phyloP scores from a whole-genome alignment of 2,329 filamentous ascomycete genomes.

The Fusarium vanettenii region DNA sequence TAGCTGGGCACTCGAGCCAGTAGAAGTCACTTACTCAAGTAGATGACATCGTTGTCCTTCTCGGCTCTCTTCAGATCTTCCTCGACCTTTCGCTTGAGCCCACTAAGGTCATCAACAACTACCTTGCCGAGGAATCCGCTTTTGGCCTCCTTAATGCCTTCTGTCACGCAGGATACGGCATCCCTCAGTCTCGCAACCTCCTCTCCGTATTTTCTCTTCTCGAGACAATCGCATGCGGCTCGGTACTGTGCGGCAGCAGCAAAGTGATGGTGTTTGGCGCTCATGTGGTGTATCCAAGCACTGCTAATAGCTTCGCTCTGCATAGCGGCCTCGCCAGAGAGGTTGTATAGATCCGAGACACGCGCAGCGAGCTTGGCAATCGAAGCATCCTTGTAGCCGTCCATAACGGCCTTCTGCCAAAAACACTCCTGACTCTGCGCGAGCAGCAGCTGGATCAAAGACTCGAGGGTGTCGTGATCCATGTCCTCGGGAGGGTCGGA shows the following conservation, averaged over 20 bases:
- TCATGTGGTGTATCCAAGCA: constrained; percentile 98
- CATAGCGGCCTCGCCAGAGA: constrained; percentile 85
- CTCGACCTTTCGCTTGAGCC: constrained; percentile 82
- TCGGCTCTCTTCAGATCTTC: constrained; percentile 93
- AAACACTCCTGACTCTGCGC: constrained; percentile 97
- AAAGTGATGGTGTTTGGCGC: constrained; percentile 97
- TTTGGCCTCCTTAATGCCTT: constrained; percentile 85
- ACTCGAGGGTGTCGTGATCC: constrained; percentile 88
- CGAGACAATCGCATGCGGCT: constrained; percentile 88
- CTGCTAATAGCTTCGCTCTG: constrained; percentile 91
- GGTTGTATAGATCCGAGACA: constrained; percentile 90
- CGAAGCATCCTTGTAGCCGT: constrained; percentile 89
- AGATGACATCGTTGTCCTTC: constrained; percentile 97
- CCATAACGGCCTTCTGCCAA: constrained; percentile 97
- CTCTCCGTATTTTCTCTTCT: constrained; percentile 95
- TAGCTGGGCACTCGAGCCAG: constrained; percentile 35
- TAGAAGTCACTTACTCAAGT: constrained; percentile 69
- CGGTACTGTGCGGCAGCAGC: constrained; percentile 94
- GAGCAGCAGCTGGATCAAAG: constrained; percentile 83
- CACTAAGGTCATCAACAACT: constrained; percentile 84
- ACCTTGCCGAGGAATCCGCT: constrained; percentile 80
- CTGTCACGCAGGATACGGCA: constrained; percentile 82
- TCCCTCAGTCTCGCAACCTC: constrained; percentile 90
- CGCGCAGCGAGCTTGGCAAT: constrained; percentile 91
- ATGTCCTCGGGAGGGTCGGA: constrained; percentile 92